These are phyloP conservation scores for Septoria petroselini DNA, from an alignment of 2,329 filamentous ascomycete species.

Conservation along the genomic window DNA sequence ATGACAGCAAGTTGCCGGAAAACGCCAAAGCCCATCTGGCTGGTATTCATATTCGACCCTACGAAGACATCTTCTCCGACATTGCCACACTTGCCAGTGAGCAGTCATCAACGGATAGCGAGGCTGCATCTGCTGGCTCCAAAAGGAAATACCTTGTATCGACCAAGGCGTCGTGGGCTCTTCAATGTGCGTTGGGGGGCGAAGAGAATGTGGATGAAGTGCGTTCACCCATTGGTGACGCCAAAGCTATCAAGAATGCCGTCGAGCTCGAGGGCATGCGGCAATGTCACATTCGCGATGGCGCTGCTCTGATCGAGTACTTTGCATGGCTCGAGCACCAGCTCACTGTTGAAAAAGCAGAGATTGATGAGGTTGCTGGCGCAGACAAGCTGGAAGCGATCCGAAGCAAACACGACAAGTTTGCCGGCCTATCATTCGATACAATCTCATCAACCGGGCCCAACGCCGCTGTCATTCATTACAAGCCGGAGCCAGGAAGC, in stretches of 20 bases:
- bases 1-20: slow-evolving; percentile 70
- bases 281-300: slow-evolving; percentile 88
- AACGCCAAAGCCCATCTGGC: slow-evolving; percentile 68
- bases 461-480: slow-evolving; percentile 94
- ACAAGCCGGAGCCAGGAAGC: slow-evolving; percentile 78
- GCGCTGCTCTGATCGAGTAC: slow-evolving; percentile 83
- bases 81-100: slow-evolving; percentile 61
- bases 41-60: slow-evolving; percentile 73
- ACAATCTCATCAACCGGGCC: slow-evolving; percentile 94
- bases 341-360: slow-evolving; percentile 64
- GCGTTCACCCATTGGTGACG: slow-evolving; percentile 80
- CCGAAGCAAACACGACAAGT: slow-evolving; percentile 67
- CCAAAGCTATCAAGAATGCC: slow-evolving; percentile 92
- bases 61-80: slow-evolving; percentile 76
- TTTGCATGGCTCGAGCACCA: slow-evolving; percentile 97
- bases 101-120: slow-evolving; percentile 25
- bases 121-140: slow-evolving; percentile 32
- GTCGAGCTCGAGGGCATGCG: slow-evolving; percentile 89
- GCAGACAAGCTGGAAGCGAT: slow-evolving; percentile 84
- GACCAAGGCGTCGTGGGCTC: slow-evolving; percentile 86
- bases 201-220: slow-evolving; percentile 81
- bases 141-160: slow-evolving; percentile 76
- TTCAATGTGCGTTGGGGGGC: slow-evolving; percentile 81
- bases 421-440: slow-evolving; percentile 86
- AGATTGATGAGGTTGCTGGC: slow-evolving; percentile 83